These are phyloP conservation scores for Henningerozyma blattae DNA, from an alignment of 805 yeast species.

Conservation along the genomic window DNA sequence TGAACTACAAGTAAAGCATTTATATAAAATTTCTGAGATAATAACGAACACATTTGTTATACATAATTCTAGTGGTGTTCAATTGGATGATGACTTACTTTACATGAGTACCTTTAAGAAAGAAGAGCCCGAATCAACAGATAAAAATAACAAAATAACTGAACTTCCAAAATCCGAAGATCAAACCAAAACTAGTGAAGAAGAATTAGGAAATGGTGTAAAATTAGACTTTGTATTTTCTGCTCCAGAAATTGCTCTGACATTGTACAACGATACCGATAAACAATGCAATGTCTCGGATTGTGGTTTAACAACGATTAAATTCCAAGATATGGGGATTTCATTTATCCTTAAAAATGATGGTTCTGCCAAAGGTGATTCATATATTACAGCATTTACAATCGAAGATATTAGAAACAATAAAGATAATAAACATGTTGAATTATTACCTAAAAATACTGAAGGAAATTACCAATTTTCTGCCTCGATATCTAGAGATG, in stretches of 20 bases:
- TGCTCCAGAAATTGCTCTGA: constrained; percentile 52
- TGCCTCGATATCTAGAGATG: constrained; percentile 38
- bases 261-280: constrained; percentile 43
- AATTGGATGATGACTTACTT: constrained; percentile 51
- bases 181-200: not conserved
- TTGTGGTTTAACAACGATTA: constrained; percentile 40
- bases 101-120: constrained; percentile 42
- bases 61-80: constrained; percentile 34
- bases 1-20: constrained; percentile 54
- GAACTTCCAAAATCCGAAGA: not conserved
- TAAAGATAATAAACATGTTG: constrained; percentile 59
- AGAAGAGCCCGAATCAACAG: constrained; percentile 6
- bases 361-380: constrained; percentile 44
- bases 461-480: constrained; percentile 61
- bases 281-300: constrained; percentile 25
- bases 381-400: constrained; percentile 60
- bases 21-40: constrained; percentile 43
- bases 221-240: constrained; percentile 35
- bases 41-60: constrained; percentile 42
- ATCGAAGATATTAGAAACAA: constrained; percentile 60
- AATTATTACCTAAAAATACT: constrained; percentile 62
- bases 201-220: no score
- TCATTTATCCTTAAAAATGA: constrained; percentile 39
- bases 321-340: constrained; percentile 47
- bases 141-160: constrained; percentile 3